Conservation (phyloP, 1,139 yeast species). For the Blastobotrys buckinghamii region DNA sequence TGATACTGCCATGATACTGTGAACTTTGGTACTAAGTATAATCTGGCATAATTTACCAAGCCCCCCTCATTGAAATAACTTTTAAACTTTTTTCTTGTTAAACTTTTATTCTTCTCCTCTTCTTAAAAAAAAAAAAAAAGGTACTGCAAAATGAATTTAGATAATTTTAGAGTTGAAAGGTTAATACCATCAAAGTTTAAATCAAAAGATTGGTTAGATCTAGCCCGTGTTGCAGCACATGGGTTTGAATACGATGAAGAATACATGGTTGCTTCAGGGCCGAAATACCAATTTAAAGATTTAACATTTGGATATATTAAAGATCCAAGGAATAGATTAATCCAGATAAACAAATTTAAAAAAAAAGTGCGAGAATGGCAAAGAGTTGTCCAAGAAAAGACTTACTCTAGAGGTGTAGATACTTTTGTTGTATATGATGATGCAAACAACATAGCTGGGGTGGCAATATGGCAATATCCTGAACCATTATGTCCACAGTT, state of each 20-base stretch:
- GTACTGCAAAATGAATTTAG: not conserved
- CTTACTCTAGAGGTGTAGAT: not conserved
- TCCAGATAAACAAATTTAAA: not conserved
- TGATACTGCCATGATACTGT: too few relatives aligned
- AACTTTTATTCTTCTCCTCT: too few relatives aligned
- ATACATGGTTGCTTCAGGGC: constrained; percentile 2
- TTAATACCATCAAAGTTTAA: not conserved
- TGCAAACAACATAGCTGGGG: constrained; percentile 5
- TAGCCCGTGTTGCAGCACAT: constrained; percentile 3
- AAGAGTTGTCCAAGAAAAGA: not conserved
- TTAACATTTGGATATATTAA: not conserved
- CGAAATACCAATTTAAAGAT: constrained; percentile 5
- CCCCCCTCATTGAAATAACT: too few relatives aligned
- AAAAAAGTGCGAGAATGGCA: constrained; percentile 5
- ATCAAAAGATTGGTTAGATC: constrained; percentile 1
- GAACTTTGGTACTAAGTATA: too few relatives aligned
- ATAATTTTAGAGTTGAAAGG: not conserved
- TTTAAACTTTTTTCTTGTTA: too few relatives aligned
- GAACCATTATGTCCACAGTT: constrained; percentile 10
- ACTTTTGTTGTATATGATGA: not conserved
- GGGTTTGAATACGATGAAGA: constrained; percentile 7
- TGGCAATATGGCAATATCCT: constrained; percentile 13
- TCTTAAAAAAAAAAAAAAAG: not conserved
- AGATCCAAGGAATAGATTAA: constrained; percentile 10
- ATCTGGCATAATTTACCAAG: too few relatives aligned